Evolutionary conservation across 1,284 basidiomycete species (phyloP).

Genomic region (Trichosporon sp.): DNA sequence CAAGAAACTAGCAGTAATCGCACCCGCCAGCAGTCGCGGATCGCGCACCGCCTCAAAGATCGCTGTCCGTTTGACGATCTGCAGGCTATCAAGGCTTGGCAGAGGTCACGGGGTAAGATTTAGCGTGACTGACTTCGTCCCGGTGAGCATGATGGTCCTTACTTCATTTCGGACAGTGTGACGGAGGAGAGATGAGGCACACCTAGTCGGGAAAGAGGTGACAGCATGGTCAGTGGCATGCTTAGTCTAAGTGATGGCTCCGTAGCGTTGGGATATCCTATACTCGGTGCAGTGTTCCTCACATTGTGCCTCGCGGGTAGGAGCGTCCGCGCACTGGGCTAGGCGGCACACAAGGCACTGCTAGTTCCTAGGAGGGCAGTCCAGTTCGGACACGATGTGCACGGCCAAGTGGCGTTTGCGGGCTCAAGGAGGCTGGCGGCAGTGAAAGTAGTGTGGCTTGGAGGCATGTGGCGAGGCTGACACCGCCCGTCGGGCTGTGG

Average conservation of each 20-base stretch:
- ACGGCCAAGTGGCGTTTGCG: not conserved
- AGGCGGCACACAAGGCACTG: not conserved
- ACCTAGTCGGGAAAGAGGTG: not conserved
- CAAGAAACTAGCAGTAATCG: no score
- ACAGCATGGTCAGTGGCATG: not conserved
- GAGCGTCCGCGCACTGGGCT: not conserved
- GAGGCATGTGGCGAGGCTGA: not conserved
- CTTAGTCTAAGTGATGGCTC: no score
- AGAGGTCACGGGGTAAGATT: not conserved
- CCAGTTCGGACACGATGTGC: not conserved
- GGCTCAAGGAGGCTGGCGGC: not conserved
- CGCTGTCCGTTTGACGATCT: no score
- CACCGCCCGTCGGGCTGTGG: not conserved
- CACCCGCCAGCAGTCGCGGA: no score
- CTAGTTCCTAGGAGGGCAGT: not conserved
- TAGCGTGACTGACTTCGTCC: not conserved
- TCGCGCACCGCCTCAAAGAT: no score
- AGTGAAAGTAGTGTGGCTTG: not conserved
- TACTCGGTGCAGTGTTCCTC: not conserved
- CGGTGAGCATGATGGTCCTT: not conserved
- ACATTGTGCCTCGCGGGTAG: not conserved
- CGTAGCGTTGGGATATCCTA: not conserved
- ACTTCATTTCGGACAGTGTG: not conserved
- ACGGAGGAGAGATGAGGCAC: not conserved
- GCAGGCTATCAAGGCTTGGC: not conserved